Percentiles rank a stretch among this genome's conserved stretches.
Conservation (phyloP, 2,329 filamentous ascomycete species). For the Cryphonectria parasitica region DNA sequence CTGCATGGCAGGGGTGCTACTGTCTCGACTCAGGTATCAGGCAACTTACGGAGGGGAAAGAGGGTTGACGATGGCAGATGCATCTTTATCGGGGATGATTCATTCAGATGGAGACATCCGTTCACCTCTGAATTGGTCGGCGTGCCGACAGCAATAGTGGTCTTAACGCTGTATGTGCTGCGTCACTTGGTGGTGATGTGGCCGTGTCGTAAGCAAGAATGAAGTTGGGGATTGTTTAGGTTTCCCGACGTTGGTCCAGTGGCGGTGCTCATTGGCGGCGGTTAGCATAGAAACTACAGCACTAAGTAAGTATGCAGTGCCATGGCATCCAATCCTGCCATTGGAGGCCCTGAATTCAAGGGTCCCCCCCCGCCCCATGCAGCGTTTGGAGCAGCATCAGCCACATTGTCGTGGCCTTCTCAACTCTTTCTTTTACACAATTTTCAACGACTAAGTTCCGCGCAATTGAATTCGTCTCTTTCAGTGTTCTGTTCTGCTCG, state of each 20-base stretch:
- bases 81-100: constrained; percentile 23
- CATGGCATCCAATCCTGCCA: not conserved
- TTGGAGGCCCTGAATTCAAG: not conserved
- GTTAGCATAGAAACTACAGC: not conserved
- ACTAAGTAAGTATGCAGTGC: not conserved
- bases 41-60: constrained; percentile 17
- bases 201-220: not conserved
- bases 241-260: not conserved
- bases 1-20: no score
- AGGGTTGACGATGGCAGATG: constrained; percentile 19
- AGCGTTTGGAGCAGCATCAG: not conserved
- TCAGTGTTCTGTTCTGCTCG: not conserved
- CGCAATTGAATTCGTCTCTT: not conserved
- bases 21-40: not conserved
- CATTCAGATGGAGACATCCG: not conserved
- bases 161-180: not conserved
- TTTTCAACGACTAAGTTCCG: not conserved
- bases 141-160: constrained; percentile 2
- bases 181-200: not conserved
- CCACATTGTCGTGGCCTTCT: not conserved
- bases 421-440: not conserved
- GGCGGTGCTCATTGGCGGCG: not conserved
- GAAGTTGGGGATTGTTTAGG: not conserved
- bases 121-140: not conserved
- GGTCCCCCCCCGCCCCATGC: not conserved